Evolutionary conservation across 768 basidiomycete species (phyloP), one percentile per base, ranked within the genome.

Genomic region (Kwoniella pini): DNA sequence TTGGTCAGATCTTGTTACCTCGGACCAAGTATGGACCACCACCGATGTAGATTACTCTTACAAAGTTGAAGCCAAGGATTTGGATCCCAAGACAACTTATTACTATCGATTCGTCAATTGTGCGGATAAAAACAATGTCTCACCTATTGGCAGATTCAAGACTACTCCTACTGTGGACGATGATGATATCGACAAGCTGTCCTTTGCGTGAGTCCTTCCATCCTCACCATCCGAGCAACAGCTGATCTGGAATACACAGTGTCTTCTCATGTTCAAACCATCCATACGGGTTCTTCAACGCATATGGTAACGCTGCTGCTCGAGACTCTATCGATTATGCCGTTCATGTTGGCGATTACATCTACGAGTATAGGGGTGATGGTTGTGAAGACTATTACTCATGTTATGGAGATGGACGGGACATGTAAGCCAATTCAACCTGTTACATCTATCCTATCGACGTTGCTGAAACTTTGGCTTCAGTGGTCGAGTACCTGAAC

Each of bases 211-310:
- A 60, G 64, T 60, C 17, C 9, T 24, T 0, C 10, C n/a, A 48
- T 9, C 83, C 31, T n/a, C 22, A 24, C 2, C 6, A 56, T 19
- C 3, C 24, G 9, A n/a, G 4, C 39, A 22, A 11, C 31, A 19
- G 33, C 27, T 39, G 4, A 38, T 9, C 30, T 19, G 7, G 11
- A 19, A 19, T 36, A 7, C 33, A 42, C 19, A 84, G 84, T 0
- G 83, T 85, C 2, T 85, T 85, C 73, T 85, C 83, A 6, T 85
- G 85, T 69, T 84, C 84, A 3, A 83, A 82, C 55, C 84, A 78
- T 65, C 85, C 50, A n/a, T 65, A 40, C 83, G 84, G 84, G 1
- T 85, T 81, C 77, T 86, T 86, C 79, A 85, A 85, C 72, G 85
- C 85, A 10, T 86, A 86, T 67, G 84, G 83, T 3, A 80, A 82